Evolutionary conservation across 176 grass and related monocot species (phyloP).

Genomic region (Oryza longistaminata): DNA sequence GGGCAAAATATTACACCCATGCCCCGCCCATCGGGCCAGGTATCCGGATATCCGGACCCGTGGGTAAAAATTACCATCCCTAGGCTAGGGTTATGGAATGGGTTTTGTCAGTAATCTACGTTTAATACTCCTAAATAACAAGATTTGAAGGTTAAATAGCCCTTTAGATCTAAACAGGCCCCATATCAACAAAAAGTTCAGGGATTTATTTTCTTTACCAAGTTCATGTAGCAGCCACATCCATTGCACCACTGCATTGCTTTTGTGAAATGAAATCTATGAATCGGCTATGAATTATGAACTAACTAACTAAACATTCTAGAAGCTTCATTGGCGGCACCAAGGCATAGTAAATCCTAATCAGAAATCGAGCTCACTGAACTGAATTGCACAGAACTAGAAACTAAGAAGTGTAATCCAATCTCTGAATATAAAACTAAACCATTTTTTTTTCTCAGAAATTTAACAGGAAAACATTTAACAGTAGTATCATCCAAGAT

Average conservation of each 20-base stretch:
- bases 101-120: no score
- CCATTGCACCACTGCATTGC: not conserved
- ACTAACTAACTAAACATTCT: not conserved
- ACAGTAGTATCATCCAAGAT: constrained; percentile 1
- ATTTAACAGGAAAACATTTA: not conserved
- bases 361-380: not conserved
- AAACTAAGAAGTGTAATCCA: not conserved
- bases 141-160: no score
- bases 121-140: no score
- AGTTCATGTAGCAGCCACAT: not conserved
- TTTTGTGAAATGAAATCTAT: not conserved
- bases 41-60: no score
- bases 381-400: not conserved
- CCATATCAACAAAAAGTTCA: not conserved
- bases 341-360: no score
- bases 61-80: no score
- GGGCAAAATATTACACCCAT: no score
- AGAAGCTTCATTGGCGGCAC: not conserved
- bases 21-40: no score
- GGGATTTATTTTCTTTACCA: not conserved
- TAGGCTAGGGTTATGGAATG: no score
- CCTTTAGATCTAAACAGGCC: no score
- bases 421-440: not conserved
- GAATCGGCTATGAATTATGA: no score
- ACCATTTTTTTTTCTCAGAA: no score